Base-by-base conservation (phyloP, 2,329 filamentous ascomycete species). In the Aplosporella prunicola region DNA sequence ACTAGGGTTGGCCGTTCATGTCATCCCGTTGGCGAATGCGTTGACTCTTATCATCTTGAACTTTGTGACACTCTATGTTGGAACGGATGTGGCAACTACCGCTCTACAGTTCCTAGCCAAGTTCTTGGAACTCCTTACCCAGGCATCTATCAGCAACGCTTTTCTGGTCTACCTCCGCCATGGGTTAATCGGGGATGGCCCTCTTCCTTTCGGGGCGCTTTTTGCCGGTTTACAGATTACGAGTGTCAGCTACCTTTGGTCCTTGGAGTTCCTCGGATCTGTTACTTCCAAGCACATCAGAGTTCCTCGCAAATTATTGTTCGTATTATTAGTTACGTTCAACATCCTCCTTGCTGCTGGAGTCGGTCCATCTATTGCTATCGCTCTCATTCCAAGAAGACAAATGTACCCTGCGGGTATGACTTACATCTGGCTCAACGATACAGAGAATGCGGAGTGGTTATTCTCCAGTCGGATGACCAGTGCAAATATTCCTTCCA, bases 171-270 rank as follows among this genome's bases (percentile, higher is more conserved):
- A 20, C 25, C 13, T 35, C 11, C 33, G 24, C 3, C 24, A 14
- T 4, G 16, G 16, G 3, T 16, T 18, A 8, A 5, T 13, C 1
- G 13, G 20, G 1, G 11, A 14, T 9, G 25, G 13, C 5, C 24
- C 15, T 13, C 11, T 35, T 4, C 33, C 33, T 3, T 35, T 35
- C 4, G 33, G 33, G 9, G 33, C 33, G 7, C 11, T 35, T 10
- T 27, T 27, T 7, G 24, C 33, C 5, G 33, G 33, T 14, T 18
- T 35, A 9, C 24, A 35, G 4, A 13, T 20, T 4, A 35, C 5
- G 8, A 35, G 5, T 11, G 16, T 35, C 9, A 35, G 33, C 25
- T 35, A 35, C 15, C 11, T 35, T 5, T 35, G 33, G 33, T 35
- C 33, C 5, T 10, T 35, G 6, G 33, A 35, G 8, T 28, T 29